Evolutionary conservation across 2,329 filamentous ascomycete genomes (phyloP).

Genomic region (Microsporum ferrugineum): DNA sequence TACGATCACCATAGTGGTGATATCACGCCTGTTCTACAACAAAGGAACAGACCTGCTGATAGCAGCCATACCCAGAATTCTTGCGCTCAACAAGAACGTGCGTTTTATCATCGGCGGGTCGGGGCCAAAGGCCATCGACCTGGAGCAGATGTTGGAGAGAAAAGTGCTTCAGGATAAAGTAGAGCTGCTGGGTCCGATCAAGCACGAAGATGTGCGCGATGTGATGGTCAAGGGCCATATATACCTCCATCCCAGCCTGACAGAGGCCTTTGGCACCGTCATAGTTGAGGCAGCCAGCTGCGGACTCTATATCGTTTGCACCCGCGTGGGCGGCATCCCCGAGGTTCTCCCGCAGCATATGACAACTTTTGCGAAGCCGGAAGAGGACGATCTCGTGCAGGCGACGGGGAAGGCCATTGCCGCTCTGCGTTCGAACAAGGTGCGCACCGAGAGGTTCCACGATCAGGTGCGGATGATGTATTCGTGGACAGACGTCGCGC

Average conservation of each 20-base stretch:
- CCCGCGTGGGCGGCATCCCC: slow-evolving; percentile 89
- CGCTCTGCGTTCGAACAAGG: slow-evolving; percentile 69
- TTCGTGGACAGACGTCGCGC: slow-evolving; percentile 91
- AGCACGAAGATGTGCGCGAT: slow-evolving; percentile 91
- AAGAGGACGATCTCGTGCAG: slow-evolving; percentile 85
- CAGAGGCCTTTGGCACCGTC: slow-evolving; percentile 94
- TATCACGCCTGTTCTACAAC: slow-evolving; percentile 95
- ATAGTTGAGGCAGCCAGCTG: slow-evolving; percentile 95
- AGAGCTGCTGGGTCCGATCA: slow-evolving; percentile 78
- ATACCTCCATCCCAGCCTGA: slow-evolving; percentile 87
- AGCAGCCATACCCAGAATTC: slow-evolving; percentile 83
- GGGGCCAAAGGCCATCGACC: slow-evolving; percentile 89
- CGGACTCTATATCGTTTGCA: slow-evolving; percentile 92
- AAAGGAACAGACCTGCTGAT: slow-evolving; percentile 97
- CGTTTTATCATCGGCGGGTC: slow-evolving; percentile 95
- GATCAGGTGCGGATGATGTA: slow-evolving; percentile 98
- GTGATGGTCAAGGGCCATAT: slow-evolving; percentile 97
- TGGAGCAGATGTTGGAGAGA: slow-evolving; percentile 96
- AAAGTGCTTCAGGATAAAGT: slow-evolving; percentile 90
- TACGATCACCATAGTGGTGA: slow-evolving; percentile 89
- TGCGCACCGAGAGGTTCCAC: slow-evolving; percentile 88
- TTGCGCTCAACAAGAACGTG: slow-evolving; percentile 80
- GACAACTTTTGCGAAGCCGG: slow-evolving; percentile 93
- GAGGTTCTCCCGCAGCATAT: slow-evolving; percentile 93
- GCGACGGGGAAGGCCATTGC: slow-evolving; percentile 85